Conservation (phyloP, 768 basidiomycete genomes). For the Rhizopogon salebrosus region DNA sequence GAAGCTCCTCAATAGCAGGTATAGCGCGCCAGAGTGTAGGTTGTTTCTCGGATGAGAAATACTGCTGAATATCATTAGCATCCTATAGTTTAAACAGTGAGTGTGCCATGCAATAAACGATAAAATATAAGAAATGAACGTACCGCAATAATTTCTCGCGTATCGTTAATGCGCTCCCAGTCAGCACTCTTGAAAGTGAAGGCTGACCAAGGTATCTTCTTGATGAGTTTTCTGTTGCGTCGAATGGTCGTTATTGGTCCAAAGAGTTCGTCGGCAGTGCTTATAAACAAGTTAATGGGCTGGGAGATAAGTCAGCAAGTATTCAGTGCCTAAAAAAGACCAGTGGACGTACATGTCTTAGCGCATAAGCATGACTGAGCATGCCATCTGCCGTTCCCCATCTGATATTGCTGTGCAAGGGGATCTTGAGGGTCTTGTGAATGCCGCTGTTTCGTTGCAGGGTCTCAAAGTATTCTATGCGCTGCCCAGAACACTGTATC, state of each 20-base stretch:
- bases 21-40: slow-evolving; percentile 23
- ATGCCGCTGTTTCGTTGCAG: slow-evolving; percentile 14
- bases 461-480: slow-evolving; percentile 18
- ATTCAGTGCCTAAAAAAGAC: neutral
- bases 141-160: slow-evolving; percentile 10
- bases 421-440: slow-evolving; percentile 13
- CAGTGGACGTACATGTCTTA: slow-evolving; percentile 10
- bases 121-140: slow-evolving; percentile 1
- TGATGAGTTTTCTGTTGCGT: slow-evolving; percentile 8
- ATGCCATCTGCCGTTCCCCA: slow-evolving; percentile 23
- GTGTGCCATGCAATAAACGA: no score
- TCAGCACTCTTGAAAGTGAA: slow-evolving; percentile 16
- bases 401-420: slow-evolving; percentile 20
- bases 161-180: slow-evolving; percentile 16
- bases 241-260: slow-evolving; percentile 25
- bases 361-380: slow-evolving; percentile 11
- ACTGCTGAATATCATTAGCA: slow-evolving; percentile 20
- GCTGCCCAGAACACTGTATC: slow-evolving; percentile 21
- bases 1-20: slow-evolving; percentile 23
- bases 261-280: slow-evolving; percentile 21
- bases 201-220: slow-evolving; percentile 23
- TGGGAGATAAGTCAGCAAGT: neutral
- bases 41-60: slow-evolving; percentile 20
- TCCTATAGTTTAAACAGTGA: slow-evolving; percentile 15
- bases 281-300: slow-evolving; percentile 11